Evolutionary conservation across 73 alveolate genomes (phyloP), one percentile per base, ranked within the genome.

Genomic region (Paramecium biaurelia): DNA sequence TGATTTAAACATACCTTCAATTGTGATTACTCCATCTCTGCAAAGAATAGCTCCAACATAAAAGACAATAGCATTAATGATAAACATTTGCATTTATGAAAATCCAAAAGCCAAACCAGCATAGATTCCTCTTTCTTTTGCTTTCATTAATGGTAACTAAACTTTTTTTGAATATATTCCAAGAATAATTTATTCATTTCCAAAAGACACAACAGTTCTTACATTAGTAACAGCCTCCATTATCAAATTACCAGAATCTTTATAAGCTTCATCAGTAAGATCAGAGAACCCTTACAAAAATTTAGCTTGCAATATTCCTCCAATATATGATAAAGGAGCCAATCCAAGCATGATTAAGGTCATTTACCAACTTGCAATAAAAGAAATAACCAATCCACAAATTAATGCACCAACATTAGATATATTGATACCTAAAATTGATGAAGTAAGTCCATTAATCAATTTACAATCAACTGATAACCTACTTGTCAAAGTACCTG

Each of bases 191-290:
- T 96, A 26, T 86, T 98, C 99, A 72, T 96, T 92, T 28, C 96
- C 98, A 92, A 95, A 95, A 41, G 98, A 76, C 42, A 93, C 95
- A 57, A 96, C 95, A 10, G 99, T 97, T 92, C 98, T 93, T 41
- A 95, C 90, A 85, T 96, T 96, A 23, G 95, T 72, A 2, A 97
- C 98, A 8, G 96, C 89, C 70, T 97, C 99, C 72, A 97, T 93
- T 26, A 96, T 98, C 1, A 94, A 53, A 18, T 93, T 92, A 88
- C 96, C 93, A 5, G 99, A 98, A 42, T 92, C 97, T 76, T 96
- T 93, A 68, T 97, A 95, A 14, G 97, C 98, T 42, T 92, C 85
- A 79, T 76, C 95, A 32, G 85, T 79, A 23, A 70, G 38, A 56
- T 76, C 94, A 14, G 95, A 47, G 37, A 86, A 82, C 18, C 98